Conservation (phyloP, 106 monocot genomes). For the Acorus calamus region DNA sequence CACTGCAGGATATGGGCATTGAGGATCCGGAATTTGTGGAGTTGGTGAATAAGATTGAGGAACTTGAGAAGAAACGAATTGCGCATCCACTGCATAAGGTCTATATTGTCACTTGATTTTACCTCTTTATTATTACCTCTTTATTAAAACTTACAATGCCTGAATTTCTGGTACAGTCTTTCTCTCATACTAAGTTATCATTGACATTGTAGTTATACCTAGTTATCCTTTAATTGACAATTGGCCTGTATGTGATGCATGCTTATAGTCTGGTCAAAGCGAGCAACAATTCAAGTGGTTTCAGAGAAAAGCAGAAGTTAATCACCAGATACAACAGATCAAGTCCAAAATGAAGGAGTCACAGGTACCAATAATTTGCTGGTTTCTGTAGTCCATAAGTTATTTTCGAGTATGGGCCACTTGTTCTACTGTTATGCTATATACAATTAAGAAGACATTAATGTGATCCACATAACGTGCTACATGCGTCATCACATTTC, state of each 20-base stretch:
- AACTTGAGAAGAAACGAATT: constrained; percentile 70
- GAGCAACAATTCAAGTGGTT: constrained; percentile 81
- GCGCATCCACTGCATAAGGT: constrained; percentile 90
- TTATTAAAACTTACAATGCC: no score
- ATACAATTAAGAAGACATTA: no score
- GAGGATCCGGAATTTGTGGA: constrained; percentile 39
- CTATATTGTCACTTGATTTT: constrained; percentile 1
- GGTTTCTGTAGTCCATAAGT: neutral
- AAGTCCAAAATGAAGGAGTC: constrained; percentile 93
- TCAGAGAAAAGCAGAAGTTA: constrained; percentile 93
- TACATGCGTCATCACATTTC: no score
- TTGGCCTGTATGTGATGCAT: neutral
- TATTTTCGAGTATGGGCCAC: no score
- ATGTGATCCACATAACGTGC: no score
- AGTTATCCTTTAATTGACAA: no score
- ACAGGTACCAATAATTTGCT: constrained; percentile 41
- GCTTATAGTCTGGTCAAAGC: constrained; percentile 64
- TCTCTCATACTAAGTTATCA: neutral
- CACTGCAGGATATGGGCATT: constrained; percentile 52
- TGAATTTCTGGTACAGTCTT: neutral
- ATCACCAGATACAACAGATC: constrained; percentile 88
- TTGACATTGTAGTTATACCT: no score
- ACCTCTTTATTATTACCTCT: no score
- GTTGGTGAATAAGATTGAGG: constrained; percentile 49
- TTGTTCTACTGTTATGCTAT: no score